These are phyloP conservation scores for Aspergillus chevalieri DNA, from an alignment of 2,329 filamentous ascomycete species.

Conservation along the genomic window DNA sequence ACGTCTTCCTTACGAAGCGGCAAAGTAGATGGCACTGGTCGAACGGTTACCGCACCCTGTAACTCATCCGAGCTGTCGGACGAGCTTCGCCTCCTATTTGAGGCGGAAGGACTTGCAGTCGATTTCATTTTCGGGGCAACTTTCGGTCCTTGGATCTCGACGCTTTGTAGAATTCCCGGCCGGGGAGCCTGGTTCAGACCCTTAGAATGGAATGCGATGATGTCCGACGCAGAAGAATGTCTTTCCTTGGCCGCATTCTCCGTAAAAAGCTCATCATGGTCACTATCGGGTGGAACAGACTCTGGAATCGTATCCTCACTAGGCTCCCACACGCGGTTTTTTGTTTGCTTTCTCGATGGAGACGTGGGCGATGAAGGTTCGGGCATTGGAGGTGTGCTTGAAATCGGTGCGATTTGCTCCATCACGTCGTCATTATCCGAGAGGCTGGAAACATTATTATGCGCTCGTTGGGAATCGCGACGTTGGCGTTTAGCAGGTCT, in stretches of 20 bases:
- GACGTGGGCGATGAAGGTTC: no score
- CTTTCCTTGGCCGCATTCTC: constrained; percentile 18
- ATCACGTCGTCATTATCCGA: constrained; percentile 16
- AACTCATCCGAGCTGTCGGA: constrained; percentile 33
- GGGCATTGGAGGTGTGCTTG: no score
- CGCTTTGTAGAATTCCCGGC: constrained; percentile 8
- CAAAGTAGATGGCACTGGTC: constrained; percentile 11
- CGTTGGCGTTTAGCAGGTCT: constrained; percentile 27
- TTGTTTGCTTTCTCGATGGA: no score
- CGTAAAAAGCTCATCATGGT: constrained; percentile 20
- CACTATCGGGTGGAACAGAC: neutral
- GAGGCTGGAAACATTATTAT: constrained; percentile 2
- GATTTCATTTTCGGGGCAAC: neutral
- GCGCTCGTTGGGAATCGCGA: constrained; percentile 10
- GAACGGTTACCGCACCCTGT: constrained; percentile 31
- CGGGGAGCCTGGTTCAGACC: constrained; percentile 1
- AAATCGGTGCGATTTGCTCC: constrained; percentile 1
- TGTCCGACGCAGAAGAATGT: constrained; percentile 7
- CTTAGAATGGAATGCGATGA: neutral
- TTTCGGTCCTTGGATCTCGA: constrained; percentile 10
- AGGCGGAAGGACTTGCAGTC: neutral
- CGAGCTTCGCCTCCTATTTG: constrained; percentile 2
- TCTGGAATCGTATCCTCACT: no score
- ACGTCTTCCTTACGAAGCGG: constrained; percentile 4
- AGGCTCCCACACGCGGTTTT: no score